Base-by-base conservation (phyloP, 2,329 filamentous ascomycete genomes). In the Zasmidium citrigriseum region DNA sequence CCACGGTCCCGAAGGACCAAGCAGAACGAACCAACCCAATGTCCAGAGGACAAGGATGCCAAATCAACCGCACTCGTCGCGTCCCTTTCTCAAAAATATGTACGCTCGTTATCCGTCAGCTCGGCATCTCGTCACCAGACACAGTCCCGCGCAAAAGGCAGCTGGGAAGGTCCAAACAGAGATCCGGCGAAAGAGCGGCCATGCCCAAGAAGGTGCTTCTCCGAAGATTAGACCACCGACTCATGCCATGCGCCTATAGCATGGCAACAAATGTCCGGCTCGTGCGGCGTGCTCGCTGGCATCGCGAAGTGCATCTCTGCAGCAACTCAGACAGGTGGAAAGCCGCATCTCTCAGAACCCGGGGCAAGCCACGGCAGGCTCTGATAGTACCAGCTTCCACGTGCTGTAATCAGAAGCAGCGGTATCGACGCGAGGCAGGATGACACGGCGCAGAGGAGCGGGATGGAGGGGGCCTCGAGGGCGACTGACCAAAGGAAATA, bases 391-490 rank as follows among this genome's bases (percentile, higher is more conserved):
- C 67, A 61, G 58, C 53, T 48, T 58, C 52, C 25, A 52, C 62
- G 54, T 65, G 61, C 56, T 59, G 72, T 72, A 74, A 73, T 71
- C 72, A 62, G 70, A 58, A 66, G 63, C 70, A 67, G 64, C 60
- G 69, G 68, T 70, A 67, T 70, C 67, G 63, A 64, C 65, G 67
- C 70, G 69, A 73, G 69, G 70, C 70, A 69, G 64, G 62, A 72
- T 41, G 64, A 71, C 65, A 68, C 70, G 63, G 63, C 61, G 63
- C 62, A 73, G 76, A 76, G 78, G 73, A 71, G 65, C 77, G 67
- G 78, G 77, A 75, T 75, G 76, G 69, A 73, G 64, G 71, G 73
- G 72, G 71, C 68, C 57, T 60, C 64, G 64, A 66, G 64, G 64
- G 59, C 63, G 62, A 66, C 64, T 66, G 60, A 66, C 62, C 63